These are phyloP conservation scores for Carallia pectinifolia DNA, from an alignment of 345 rosid genomes.

Conservation along the genomic window DNA sequence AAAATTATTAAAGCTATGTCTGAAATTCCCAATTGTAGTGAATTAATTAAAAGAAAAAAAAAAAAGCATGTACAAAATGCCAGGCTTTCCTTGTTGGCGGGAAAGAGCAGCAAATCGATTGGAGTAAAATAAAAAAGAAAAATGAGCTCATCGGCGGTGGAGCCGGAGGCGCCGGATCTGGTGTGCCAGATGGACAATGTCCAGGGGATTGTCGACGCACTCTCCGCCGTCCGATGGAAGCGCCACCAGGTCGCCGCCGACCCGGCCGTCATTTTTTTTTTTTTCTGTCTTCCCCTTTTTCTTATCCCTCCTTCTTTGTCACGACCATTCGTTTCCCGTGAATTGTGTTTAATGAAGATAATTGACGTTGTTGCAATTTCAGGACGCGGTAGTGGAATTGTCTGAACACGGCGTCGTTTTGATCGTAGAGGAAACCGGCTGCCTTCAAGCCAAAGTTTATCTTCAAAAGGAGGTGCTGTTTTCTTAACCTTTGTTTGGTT, in stretches of 20 bases:
- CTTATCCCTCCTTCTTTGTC: neutral
- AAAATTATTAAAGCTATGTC: too few species aligned
- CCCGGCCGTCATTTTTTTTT: neutral
- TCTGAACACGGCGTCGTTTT: constrained; percentile 87
- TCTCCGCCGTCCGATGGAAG: constrained; percentile 89
- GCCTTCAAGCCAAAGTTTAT: constrained; percentile 94
- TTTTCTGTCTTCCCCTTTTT: neutral
- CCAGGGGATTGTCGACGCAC: constrained; percentile 90
- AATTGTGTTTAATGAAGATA: neutral
- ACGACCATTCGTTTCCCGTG: too few species aligned
- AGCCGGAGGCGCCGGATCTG: constrained; percentile 59
- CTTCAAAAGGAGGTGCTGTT: constrained; percentile 73
- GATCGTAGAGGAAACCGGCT: constrained; percentile 80
- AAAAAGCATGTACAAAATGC: too few species aligned
- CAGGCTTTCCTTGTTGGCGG: constrained; percentile 6
- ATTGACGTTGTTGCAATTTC: neutral
- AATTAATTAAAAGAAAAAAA: too few species aligned
- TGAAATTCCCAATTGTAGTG: too few species aligned
- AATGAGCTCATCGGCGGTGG: constrained; percentile 70
- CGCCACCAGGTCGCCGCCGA: constrained; percentile 61
- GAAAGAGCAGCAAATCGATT: neutral
- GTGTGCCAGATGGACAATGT: constrained; percentile 75
- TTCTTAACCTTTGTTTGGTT: neutral
- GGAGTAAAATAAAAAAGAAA: neutral
- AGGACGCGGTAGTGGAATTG: constrained; percentile 82